Conservation (phyloP, 2,329 filamentous ascomycete genomes). For the Talaromyces pinophilus region DNA sequence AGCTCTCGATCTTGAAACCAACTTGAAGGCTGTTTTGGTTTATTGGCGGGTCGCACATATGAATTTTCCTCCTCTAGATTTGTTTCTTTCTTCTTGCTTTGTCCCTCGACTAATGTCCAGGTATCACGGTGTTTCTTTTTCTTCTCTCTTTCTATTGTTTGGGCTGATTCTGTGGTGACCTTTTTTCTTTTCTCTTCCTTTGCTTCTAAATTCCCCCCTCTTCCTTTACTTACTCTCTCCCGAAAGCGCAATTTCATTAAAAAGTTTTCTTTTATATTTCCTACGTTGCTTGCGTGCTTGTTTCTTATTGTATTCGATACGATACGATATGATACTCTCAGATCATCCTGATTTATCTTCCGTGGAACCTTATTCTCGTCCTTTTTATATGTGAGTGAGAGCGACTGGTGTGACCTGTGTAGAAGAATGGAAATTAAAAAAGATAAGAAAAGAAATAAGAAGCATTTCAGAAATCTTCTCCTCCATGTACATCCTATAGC, state of each 20-base stretch:
- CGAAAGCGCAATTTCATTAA: conserved; percentile 13
- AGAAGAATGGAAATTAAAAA: conserved; percentile 6
- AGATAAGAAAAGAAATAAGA: conserved; percentile 10
- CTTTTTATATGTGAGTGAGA: neutral
- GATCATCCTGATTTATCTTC: neutral
- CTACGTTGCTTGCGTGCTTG: neutral
- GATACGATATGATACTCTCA: conserved; percentile 8
- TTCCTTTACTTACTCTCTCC: conserved; percentile 7
- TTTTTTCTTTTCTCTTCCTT: neutral
- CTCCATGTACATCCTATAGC: neutral
- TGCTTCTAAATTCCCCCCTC: conserved; percentile 5
- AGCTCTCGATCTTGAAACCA: conserved; percentile 17
- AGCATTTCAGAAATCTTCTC: conserved; percentile 3
- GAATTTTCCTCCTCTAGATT: conserved; percentile 20
- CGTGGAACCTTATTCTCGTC: neutral
- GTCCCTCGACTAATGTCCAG: conserved; percentile 19
- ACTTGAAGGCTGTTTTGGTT: conserved; percentile 22
- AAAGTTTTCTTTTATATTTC: conserved; percentile 7
- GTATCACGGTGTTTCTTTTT: conserved; percentile 16
- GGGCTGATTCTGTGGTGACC: conserved; percentile 18
- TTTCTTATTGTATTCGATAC: conserved; percentile 13
- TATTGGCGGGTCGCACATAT: conserved; percentile 20
- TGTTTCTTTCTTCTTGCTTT: conserved; percentile 17
- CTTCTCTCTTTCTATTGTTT: conserved; percentile 11
- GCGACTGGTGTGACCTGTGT: neutral